Conservation (phyloP, 129 eudicot genomes). For the Solidago caesia region DNA sequence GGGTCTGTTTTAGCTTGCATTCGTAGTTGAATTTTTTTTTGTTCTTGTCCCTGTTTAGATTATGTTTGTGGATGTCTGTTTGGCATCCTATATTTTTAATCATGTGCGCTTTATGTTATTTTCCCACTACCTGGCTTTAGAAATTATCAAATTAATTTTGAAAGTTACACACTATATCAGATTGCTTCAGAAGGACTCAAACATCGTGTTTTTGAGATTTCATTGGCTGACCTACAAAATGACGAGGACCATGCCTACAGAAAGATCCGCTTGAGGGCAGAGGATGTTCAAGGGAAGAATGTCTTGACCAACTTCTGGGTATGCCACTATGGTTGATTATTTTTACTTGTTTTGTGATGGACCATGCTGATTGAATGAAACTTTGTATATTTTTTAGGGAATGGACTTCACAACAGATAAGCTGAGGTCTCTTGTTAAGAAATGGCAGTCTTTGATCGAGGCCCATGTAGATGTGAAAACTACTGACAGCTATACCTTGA, state of each 20-base stretch:
- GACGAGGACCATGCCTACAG: background rate
- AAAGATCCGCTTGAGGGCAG: constrained; percentile 2
- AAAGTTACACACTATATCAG: background rate
- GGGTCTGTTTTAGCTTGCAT: too few relatives aligned
- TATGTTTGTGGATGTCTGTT: too few relatives aligned
- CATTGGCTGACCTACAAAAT: constrained; percentile 3
- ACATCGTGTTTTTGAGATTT: constrained; percentile 2
- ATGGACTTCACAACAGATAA: constrained; percentile 55
- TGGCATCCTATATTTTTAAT: too few relatives aligned
- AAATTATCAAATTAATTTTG: background rate
- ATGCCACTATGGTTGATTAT: background rate
- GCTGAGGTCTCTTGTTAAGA: constrained; percentile 34
- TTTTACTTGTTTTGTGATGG: background rate
- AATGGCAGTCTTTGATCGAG: constrained; percentile 42
- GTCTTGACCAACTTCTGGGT: background rate
- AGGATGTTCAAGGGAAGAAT: constrained; percentile 3
- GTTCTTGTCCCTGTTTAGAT: too few relatives aligned
- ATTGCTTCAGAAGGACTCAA: constrained; percentile 9
- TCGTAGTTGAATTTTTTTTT: too few relatives aligned
- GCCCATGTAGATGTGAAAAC: constrained; percentile 62
- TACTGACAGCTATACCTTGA: constrained; percentile 36
- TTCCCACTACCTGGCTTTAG: background rate
- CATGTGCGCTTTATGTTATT: background rate
- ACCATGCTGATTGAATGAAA: background rate
- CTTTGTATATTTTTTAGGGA: constrained; percentile 27